Percentiles rank a stretch among this genome's conserved stretches.
phyloP scores from a whole-genome alignment of 352 stramenopile species.

The Pythium insidiosum region DNA sequence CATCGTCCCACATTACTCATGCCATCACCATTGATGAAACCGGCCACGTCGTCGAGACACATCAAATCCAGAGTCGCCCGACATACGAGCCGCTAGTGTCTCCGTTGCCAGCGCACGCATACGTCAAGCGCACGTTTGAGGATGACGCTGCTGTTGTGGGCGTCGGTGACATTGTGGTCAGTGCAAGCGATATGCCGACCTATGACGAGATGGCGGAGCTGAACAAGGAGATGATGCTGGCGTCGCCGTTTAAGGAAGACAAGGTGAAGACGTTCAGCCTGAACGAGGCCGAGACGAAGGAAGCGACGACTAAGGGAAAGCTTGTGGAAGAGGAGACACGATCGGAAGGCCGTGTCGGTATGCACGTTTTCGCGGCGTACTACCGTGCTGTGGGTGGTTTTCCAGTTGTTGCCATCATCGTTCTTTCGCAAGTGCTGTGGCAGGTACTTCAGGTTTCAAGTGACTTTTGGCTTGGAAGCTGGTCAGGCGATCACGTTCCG shows the following conservation, averaged over 20 bases:
- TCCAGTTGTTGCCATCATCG: slow-evolving; percentile 19
- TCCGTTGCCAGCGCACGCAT: slow-evolving; percentile 2
- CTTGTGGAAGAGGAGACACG: slow-evolving; percentile 18
- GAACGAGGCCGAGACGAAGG: neutral
- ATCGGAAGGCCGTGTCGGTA: slow-evolving; percentile 19
- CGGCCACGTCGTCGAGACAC: slow-evolving; percentile 3
- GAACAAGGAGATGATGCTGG: neutral
- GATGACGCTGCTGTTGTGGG: neutral
- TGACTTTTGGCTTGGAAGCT: slow-evolving; percentile 89
- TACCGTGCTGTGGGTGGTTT: slow-evolving; percentile 34
- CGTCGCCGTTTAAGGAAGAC: slow-evolving; percentile 1
- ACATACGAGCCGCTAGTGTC: slow-evolving; percentile 14
- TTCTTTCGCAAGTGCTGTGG: slow-evolving; percentile 56
- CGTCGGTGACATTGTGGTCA: neutral
- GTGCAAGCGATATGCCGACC: neutral
- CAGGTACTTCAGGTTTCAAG: slow-evolving; percentile 71
- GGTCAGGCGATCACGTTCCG: too few species aligned
- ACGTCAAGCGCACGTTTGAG: too few species aligned
- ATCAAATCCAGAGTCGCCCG: slow-evolving; percentile 2
- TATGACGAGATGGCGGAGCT: slow-evolving; percentile 1
- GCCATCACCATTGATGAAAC: slow-evolving; percentile 4
- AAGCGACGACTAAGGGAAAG: too few species aligned
- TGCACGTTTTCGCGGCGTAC: slow-evolving; percentile 23
- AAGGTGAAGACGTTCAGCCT: slow-evolving; percentile 1
- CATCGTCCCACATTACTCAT: slow-evolving; percentile 1